Conservation (phyloP, 192 early-diverging fungal species). For the Haplosporangium gracile region DNA sequence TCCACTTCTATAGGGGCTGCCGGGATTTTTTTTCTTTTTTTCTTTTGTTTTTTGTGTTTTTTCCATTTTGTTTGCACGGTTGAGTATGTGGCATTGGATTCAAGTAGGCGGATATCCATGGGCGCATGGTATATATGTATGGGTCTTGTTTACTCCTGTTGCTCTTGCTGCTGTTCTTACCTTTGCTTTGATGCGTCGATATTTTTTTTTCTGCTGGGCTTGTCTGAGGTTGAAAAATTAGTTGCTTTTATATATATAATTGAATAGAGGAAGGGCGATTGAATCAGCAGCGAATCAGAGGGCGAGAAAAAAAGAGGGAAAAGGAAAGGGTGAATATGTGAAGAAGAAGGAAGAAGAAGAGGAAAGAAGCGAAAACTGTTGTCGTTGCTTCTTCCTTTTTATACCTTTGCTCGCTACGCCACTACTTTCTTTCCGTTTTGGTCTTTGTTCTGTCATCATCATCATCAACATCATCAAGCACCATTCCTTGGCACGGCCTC, state of each 20-base stretch:
- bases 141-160: background rate
- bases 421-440: background rate
- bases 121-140: too few species aligned
- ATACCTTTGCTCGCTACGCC: background rate
- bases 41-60: too few species aligned
- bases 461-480: background rate
- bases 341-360: background rate
- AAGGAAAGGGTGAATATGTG: background rate
- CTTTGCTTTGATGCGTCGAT: background rate
- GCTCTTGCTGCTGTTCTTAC: background rate
- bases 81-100: too few species aligned
- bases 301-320: background rate
- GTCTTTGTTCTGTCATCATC: background rate
- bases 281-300: conserved; percentile 8
- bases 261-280: background rate
- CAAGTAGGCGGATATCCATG: too few species aligned
- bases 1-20: background rate
- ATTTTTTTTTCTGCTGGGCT: too few species aligned
- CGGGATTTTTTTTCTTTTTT: background rate
- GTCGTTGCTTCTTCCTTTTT: background rate
- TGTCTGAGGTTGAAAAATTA: conserved; percentile 1
- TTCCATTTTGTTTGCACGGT: too few species aligned
- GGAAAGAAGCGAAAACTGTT: background rate
- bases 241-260: background rate
- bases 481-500: background rate